These are phyloP conservation scores for Dactylellina parvicollis DNA, from an alignment of 2,329 filamentous ascomycete species.

Conservation along the genomic window DNA sequence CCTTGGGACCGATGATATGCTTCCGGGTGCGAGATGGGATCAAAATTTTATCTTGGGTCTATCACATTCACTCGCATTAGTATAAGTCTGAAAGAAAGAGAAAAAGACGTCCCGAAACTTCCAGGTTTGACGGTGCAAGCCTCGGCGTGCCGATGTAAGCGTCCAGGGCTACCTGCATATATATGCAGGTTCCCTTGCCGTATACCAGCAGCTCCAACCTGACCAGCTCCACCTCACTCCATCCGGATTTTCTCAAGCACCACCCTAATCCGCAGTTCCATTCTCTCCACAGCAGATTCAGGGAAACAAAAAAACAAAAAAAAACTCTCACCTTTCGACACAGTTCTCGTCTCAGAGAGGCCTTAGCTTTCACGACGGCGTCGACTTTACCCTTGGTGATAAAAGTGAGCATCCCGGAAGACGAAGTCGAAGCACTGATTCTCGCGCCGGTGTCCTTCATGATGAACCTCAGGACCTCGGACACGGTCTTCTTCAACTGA, in stretches of 20 bases:
- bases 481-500: conserved; percentile 84
- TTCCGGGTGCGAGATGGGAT: conserved; percentile 85
- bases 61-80: conserved; percentile 65
- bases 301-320: not conserved
- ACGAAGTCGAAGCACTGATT: conserved; percentile 78
- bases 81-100: conserved; percentile 50
- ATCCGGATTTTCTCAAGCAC: conserved; percentile 54
- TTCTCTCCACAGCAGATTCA: not conserved
- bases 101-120: not conserved
- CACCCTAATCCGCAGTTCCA: too few relatives aligned
- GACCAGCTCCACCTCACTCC: conserved; percentile 10
- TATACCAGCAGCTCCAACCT: conserved; percentile 53
- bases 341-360: conserved; percentile 87
- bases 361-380: conserved; percentile 84
- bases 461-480: conserved; percentile 88
- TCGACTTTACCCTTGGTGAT: conserved; percentile 76
- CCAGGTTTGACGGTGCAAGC: not conserved
- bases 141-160: conserved; percentile 13
- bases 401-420: conserved; percentile 78
- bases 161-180: conserved; percentile 26
- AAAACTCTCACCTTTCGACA: conserved; percentile 77
- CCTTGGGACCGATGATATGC: conserved; percentile 92
- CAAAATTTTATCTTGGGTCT: conserved; percentile 65
- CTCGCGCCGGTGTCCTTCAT: conserved; percentile 90
- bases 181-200: conserved; percentile 25